Conservation (phyloP, 1,139 yeast genomes). For the Starmera stellimalicola region DNA sequence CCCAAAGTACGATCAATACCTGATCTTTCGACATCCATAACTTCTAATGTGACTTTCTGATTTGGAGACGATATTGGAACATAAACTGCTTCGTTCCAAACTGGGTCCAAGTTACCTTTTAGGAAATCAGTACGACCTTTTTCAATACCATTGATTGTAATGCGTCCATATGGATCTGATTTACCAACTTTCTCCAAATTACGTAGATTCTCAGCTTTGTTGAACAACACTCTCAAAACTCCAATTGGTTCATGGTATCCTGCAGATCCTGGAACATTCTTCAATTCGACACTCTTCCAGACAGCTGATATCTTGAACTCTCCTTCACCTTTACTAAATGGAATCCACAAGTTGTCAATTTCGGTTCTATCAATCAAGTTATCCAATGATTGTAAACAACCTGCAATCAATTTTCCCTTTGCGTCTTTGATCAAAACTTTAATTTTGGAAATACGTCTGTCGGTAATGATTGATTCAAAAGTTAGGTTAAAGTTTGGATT, state of each 20-base stretch:
- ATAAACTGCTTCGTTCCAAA: constrained; percentile 78
- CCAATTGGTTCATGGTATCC: constrained; percentile 93
- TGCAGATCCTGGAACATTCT: constrained; percentile 55
- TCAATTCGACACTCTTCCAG: constrained; percentile 84
- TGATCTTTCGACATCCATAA: constrained; percentile 77
- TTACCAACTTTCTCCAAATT: constrained; percentile 85
- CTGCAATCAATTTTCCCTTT: constrained; percentile 52
- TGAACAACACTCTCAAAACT: constrained; percentile 66
- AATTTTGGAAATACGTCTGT: constrained; percentile 61
- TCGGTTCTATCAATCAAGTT: constrained; percentile 60
- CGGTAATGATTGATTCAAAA: constrained; percentile 64
- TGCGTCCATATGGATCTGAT: constrained; percentile 84
- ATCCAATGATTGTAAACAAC: constrained; percentile 53
- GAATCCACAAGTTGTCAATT: constrained; percentile 71
- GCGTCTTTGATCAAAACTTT: constrained; percentile 59
- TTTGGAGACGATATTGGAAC: constrained; percentile 73
- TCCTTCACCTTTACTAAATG: constrained; percentile 55
- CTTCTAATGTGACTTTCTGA: constrained; percentile 77
- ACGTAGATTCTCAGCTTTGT: constrained; percentile 62
- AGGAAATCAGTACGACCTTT: constrained; percentile 70
- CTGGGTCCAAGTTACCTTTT: constrained; percentile 65
- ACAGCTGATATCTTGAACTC: constrained; percentile 57
- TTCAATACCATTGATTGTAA: constrained; percentile 67
- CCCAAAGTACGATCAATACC: constrained; percentile 85
- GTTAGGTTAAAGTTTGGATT: constrained; percentile 60